Percentiles rank a stretch among this genome's conserved stretches.
Conservation (phyloP, 139 green algal genomes). For the Chlamydomonas urium region DNA sequence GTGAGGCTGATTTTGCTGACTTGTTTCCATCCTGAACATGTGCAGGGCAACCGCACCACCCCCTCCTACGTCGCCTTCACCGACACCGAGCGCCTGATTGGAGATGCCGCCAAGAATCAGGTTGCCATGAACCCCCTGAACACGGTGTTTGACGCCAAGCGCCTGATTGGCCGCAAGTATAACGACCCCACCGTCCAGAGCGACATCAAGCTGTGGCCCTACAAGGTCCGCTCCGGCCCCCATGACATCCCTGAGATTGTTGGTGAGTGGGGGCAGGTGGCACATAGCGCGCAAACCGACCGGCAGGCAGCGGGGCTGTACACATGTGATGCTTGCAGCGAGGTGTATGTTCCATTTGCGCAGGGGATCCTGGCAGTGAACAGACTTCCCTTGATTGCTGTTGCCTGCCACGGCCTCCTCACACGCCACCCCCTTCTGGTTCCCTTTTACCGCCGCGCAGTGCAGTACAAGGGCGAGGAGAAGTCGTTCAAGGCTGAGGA, state of each 20-base stretch:
- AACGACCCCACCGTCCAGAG: slow-evolving; percentile 65
- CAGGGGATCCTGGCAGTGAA: too few relatives aligned
- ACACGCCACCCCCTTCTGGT: too few relatives aligned
- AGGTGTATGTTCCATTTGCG: too few relatives aligned
- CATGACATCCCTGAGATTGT: slow-evolving; percentile 36
- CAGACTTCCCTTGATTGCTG: too few relatives aligned
- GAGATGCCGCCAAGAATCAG: slow-evolving; percentile 96
- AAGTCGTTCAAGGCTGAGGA: slow-evolving; percentile 95
- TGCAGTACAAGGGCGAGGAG: slow-evolving; percentile 90
- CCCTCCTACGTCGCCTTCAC: slow-evolving; percentile 96
- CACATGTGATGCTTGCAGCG: too few relatives aligned
- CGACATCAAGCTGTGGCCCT: slow-evolving; percentile 93
- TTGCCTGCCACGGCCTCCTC: too few relatives aligned
- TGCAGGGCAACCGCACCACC: slow-evolving; percentile 92
- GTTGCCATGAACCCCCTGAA: slow-evolving; percentile 60
- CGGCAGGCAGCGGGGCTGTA: too few relatives aligned
- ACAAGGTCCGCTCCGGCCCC: slow-evolving; percentile 40
- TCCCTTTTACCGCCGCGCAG: too few relatives aligned
- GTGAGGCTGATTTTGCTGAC: too few relatives aligned
- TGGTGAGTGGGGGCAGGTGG: too few relatives aligned
- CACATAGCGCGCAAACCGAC: too few relatives aligned
- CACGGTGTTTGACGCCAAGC: slow-evolving; percentile 98
- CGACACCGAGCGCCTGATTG: slow-evolving; percentile 94
- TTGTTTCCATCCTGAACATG: too few relatives aligned
- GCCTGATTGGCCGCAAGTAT: slow-evolving; percentile 86